Conservation (phyloP, 148 eudicot genomes). For the Cornus kousa region DNA sequence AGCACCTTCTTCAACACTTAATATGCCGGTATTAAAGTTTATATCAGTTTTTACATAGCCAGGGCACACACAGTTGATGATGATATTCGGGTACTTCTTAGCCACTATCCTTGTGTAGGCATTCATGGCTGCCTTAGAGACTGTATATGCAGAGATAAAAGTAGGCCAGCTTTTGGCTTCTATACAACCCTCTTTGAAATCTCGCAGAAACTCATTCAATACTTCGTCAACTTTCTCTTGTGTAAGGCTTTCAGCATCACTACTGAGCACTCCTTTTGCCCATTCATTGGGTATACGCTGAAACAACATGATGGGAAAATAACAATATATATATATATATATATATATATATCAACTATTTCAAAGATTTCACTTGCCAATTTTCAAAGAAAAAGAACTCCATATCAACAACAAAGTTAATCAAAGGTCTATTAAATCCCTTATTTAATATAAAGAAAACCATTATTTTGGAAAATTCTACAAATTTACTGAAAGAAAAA, state of each 20-base stretch:
- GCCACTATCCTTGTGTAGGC: constrained; percentile 38
- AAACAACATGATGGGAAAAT: neutral
- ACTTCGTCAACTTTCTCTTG: constrained; percentile 41
- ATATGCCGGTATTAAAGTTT: constrained; percentile 12
- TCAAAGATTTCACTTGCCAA: too few relatives aligned
- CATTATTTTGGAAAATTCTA: too few relatives aligned
- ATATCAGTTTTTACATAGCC: constrained; percentile 39
- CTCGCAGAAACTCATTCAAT: constrained; percentile 32
- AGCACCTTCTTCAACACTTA: constrained; percentile 33
- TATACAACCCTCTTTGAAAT: constrained; percentile 15
- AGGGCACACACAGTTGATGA: constrained; percentile 33
- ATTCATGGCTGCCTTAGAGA: constrained; percentile 38
- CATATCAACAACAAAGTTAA: too few relatives aligned
- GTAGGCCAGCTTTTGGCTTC: constrained; percentile 28
- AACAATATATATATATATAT: too few relatives aligned
- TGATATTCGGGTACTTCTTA: constrained; percentile 12
- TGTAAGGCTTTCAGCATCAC: constrained; percentile 34
- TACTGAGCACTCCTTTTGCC: constrained; percentile 22
- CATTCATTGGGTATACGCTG: constrained; percentile 24
- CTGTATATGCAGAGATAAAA: constrained; percentile 6
- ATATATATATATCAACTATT: too few relatives aligned
- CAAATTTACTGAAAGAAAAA: too few relatives aligned
- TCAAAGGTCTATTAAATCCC: too few relatives aligned
- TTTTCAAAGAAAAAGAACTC: too few relatives aligned
- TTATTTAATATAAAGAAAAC: too few relatives aligned